Conservation (phyloP, 1,139 yeast species). For the Torulaspora globosa region DNA sequence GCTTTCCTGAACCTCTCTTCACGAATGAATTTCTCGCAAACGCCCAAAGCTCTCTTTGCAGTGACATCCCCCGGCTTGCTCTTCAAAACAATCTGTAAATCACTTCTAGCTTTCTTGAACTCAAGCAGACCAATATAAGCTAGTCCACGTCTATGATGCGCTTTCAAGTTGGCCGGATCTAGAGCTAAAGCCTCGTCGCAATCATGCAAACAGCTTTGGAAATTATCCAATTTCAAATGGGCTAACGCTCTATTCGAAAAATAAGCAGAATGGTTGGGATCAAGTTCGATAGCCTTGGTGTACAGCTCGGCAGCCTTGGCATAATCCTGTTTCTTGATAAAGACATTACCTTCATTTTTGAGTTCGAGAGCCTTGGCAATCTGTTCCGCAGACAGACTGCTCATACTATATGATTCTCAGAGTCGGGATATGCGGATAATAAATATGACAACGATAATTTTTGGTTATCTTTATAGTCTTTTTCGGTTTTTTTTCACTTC, state of each 20-base stretch:
- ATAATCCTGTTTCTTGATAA: slow-evolving; percentile 58
- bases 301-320: slow-evolving; percentile 67
- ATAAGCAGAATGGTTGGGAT: slow-evolving; percentile 64
- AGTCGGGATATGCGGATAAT: not conserved
- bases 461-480: not conserved
- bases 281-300: slow-evolving; percentile 70
- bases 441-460: not conserved
- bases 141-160: slow-evolving; percentile 76
- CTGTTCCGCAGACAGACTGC: slow-evolving; percentile 22
- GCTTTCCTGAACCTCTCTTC: slow-evolving; percentile 83
- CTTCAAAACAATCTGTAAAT: slow-evolving; percentile 60
- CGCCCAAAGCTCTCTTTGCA: slow-evolving; percentile 60
- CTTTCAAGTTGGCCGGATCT: slow-evolving; percentile 69
- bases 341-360: slow-evolving; percentile 73
- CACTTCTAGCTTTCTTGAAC: slow-evolving; percentile 69
- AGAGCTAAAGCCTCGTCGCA: slow-evolving; percentile 66
- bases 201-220: slow-evolving; percentile 78
- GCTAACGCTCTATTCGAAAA: slow-evolving; percentile 90
- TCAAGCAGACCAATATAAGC: slow-evolving; percentile 73
- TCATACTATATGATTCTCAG: slow-evolving; percentile 12
- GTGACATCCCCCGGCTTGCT: slow-evolving; percentile 65
- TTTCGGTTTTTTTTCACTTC: slow-evolving; percentile 1
- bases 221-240: slow-evolving; percentile 77
- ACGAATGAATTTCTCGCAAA: slow-evolving; percentile 64
- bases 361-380: slow-evolving; percentile 45